phyloP scores from a whole-genome alignment of 345 rosid species.

The Erodium maritimum region DNA sequence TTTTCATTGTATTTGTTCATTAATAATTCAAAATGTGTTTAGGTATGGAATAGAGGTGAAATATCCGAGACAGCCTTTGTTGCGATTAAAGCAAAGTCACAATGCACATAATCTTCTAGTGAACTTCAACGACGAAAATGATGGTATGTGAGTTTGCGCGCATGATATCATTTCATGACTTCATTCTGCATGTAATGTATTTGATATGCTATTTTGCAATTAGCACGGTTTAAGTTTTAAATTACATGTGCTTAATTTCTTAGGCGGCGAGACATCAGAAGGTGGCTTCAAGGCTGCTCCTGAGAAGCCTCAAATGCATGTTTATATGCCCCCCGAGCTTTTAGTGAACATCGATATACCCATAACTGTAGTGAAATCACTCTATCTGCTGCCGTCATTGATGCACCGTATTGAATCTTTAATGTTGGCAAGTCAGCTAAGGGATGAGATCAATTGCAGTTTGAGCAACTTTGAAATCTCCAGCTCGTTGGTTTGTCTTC shows the following conservation, averaged over 20 bases:
- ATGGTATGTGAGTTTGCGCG: constrained; percentile 27
- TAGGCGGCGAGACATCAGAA: constrained; percentile 18
- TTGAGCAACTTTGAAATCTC: constrained; percentile 33
- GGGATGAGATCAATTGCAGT: constrained; percentile 53
- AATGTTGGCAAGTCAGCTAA: constrained; percentile 85
- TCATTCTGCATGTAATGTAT: too few species aligned
- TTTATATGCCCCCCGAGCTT: constrained; percentile 82
- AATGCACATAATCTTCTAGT: constrained; percentile 84
- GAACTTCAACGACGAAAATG: constrained; percentile 49
- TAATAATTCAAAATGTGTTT: constrained; percentile 10
- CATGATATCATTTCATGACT: too few species aligned
- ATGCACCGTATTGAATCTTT: constrained; percentile 74
- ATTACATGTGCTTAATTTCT: constrained; percentile 23
- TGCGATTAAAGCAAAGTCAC: constrained; percentile 85
- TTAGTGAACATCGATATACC: constrained; percentile 42
- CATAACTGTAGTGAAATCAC: constrained; percentile 31
- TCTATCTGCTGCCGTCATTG: constrained; percentile 72
- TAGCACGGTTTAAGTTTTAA: too few species aligned
- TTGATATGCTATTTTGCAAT: too few species aligned
- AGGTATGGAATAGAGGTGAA: constrained; percentile 68
- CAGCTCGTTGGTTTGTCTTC: constrained; percentile 47
- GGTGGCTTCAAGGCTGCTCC: constrained; percentile 11
- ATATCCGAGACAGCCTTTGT: constrained; percentile 58
- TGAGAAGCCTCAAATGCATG: constrained; percentile 37
- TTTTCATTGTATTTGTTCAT: neutral